Evolutionary conservation across 768 basidiomycete species (phyloP), one percentile per base, ranked within the genome.

Genomic region (Lentinula sp.): DNA sequence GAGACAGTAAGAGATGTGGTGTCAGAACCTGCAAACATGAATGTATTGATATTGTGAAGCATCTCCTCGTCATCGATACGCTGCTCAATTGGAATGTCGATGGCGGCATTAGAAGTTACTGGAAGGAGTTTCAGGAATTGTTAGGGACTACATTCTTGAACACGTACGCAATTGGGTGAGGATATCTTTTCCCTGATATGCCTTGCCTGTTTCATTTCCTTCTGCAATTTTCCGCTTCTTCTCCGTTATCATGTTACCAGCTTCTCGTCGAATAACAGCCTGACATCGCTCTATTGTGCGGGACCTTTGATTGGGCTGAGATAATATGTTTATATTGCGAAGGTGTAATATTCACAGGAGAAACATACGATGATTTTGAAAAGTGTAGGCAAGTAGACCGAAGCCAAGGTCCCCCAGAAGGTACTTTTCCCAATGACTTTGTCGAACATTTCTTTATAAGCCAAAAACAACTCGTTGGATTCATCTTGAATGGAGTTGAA

Each of bases 1-100:
- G 91, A 91, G 48, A 96, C 73, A 4, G 87, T 82, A 33, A 95
- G 83, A 2, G 90, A 90, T 10, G 88, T 88, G 0, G 93, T 92
- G 67, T 95, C 93, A 12, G 93, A 91, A 4, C 94, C 94, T 20
- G 90, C 92, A 69, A 94, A 93, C 80, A 94, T 85, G 71, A 95
- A 90, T 0, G 93, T 94, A 66, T 90, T 92, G 72, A 95, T 86
- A 62, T 86, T 93, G 67, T 91, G 78, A 10, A 94, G 78, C 55
- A 95, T 87, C 67, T 96, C 95, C 35, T 89, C 85, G 68, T 97
- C 95, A 0, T 93, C 89, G 65, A 96, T 86, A 39, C 87, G 83
- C 63, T 88, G 84, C 53, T 88, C 85, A 0, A 77, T 76, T 36
- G 85, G 79, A 15, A 91, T 75, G 62, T 93, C 90, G 0, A 77